Percentiles rank a stretch among this genome's conserved stretches.
Conservation (phyloP, 371 early-diverging fungal genomes). For the Paraphysoderma sedebokerense region DNA sequence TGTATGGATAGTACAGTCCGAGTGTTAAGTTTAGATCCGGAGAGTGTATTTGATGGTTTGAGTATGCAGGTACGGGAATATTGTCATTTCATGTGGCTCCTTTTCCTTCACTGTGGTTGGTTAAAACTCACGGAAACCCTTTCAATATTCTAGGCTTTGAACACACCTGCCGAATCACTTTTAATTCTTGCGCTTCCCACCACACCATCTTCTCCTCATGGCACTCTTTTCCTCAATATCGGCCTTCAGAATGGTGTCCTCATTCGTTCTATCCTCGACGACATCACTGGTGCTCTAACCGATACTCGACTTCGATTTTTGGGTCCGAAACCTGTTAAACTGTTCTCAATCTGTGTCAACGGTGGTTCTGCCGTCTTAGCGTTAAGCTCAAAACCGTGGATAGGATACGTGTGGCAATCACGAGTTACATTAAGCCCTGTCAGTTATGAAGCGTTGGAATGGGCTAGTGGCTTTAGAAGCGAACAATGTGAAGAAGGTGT, state of each 20-base stretch:
- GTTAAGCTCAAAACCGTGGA: constrained; percentile 75
- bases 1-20: constrained; percentile 86
- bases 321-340: constrained; percentile 65
- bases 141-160: constrained; percentile 18
- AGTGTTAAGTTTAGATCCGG: constrained; percentile 66
- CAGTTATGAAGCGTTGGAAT: constrained; percentile 60
- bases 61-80: constrained; percentile 53
- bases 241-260: constrained; percentile 82
- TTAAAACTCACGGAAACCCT: background rate
- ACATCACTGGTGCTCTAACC: constrained; percentile 59
- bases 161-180: constrained; percentile 35
- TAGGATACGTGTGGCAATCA: constrained; percentile 63
- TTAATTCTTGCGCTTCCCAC: constrained; percentile 53
- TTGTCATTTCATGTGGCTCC: background rate
- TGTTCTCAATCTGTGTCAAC: constrained; percentile 39
- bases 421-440: constrained; percentile 36
- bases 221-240: constrained; percentile 63
- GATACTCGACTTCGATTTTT: constrained; percentile 78
- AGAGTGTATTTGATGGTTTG: constrained; percentile 52
- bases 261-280: constrained; percentile 71
- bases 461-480: constrained; percentile 68
- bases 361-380: constrained; percentile 62
- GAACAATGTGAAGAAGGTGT: constrained; percentile 81
- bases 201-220: constrained; percentile 17
- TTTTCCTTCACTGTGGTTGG: constrained; percentile 1